A percentile compares a stretch with the other conserved stretches of the same genome.
phyloP scores from a whole-genome alignment of 768 basidiomycete genomes.

The Podaxis sp. region DNA sequence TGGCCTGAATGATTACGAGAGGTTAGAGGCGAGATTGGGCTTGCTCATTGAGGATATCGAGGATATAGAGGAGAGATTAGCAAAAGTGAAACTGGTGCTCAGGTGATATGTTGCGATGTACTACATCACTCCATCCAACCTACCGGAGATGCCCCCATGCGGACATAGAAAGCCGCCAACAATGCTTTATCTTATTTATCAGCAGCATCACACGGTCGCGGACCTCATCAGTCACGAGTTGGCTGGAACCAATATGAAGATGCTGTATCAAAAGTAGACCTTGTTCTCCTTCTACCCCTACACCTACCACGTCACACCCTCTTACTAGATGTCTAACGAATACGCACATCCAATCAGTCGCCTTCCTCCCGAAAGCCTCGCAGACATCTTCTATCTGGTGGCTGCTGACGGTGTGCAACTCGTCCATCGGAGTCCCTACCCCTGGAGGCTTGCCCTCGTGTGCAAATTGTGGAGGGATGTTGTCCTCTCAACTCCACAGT shows the following conservation, averaged over 20 bases:
- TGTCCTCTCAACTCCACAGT: not conserved
- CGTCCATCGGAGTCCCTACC: not conserved
- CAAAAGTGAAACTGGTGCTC: not conserved
- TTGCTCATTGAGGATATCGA: not conserved
- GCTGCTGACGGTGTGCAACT: not conserved
- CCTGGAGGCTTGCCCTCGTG: slow-evolving; percentile 2
- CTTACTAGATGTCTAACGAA: not conserved
- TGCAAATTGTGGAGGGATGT: slow-evolving; percentile 9
- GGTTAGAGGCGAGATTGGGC: not conserved
- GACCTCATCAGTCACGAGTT: not conserved
- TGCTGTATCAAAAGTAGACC: not conserved
- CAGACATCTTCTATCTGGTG: not conserved
- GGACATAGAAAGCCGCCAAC: not conserved
- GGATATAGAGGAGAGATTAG: slow-evolving; percentile 7
- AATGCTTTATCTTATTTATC: not conserved
- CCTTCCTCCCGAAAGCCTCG: slow-evolving; percentile 7
- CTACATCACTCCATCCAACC: not conserved
- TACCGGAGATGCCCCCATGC: not conserved
- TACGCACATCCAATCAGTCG: not conserved
- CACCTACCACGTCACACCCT: not conserved
- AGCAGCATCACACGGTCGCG: not conserved
- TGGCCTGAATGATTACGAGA: not conserved
- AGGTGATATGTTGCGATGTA: not conserved
- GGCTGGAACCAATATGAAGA: not conserved
- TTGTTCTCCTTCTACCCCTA: not conserved